Evolutionary conservation across 495 filamentous ascomycete genomes (phyloP).

Genomic region (Aspergillus haitiensis): DNA sequence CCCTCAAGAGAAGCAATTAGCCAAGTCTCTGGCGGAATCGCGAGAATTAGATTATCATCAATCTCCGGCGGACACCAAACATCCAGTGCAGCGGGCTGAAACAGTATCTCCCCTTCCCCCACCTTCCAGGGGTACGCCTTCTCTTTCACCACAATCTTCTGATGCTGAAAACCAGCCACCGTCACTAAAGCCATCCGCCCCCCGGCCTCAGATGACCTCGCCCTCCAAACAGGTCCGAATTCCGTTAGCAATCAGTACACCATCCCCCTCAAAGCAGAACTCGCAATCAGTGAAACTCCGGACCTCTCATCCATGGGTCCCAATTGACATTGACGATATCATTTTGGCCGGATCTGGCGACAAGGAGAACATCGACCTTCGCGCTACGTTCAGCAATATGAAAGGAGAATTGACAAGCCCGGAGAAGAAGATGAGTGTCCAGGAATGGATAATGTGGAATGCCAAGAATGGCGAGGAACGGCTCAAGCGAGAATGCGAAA

Average conservation of each 20-base stretch:
- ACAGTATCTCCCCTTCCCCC: constrained; percentile 38
- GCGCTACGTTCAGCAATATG: constrained; percentile 43
- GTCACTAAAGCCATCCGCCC: constrained; percentile 54
- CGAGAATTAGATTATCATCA: constrained; percentile 23
- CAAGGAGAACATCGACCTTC: constrained; percentile 56
- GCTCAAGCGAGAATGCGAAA: constrained; percentile 76
- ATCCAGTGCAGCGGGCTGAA: constrained; percentile 16
- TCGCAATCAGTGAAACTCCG: constrained; percentile 54
- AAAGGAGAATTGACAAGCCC: constrained; percentile 65
- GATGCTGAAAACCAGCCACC: constrained; percentile 78
- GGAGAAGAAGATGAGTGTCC: constrained; percentile 87
- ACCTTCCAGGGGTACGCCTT: constrained; percentile 45
- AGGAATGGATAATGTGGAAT: constrained; percentile 86
- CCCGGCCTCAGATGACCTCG: constrained; percentile 45
- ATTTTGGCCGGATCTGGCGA: constrained; percentile 44
- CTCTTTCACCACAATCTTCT: constrained; percentile 71
- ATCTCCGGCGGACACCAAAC: constrained; percentile 15
- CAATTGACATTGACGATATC: constrained; percentile 69
- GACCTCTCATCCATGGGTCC: constrained; percentile 66
- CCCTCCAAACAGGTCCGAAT: constrained; percentile 43
- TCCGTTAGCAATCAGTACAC: constrained; percentile 57
- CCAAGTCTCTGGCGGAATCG: constrained; percentile 32
- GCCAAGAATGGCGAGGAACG: constrained; percentile 76
- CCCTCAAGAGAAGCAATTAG: constrained; percentile 41
- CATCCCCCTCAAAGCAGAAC: constrained; percentile 69